Evolutionary conservation across 2,329 filamentous ascomycete genomes (phyloP).

Genomic region (Aspergillus quadrilineatus): DNA sequence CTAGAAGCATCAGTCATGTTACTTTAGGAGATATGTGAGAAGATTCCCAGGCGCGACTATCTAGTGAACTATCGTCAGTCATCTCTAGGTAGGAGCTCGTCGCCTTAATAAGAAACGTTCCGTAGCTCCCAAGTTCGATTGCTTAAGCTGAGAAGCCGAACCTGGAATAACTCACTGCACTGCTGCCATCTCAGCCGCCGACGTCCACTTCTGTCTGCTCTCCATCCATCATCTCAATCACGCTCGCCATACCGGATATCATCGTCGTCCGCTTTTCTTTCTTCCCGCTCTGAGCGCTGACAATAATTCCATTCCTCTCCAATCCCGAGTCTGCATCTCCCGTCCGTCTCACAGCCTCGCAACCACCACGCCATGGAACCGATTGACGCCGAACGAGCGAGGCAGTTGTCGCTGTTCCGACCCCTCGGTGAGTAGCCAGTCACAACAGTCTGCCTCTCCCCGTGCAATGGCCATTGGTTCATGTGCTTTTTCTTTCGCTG

Average conservation of each 20-base stretch:
- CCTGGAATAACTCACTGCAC: too few relatives aligned
- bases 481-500: slow-evolving; percentile 13
- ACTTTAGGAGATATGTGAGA: neutral
- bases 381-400: slow-evolving; percentile 40
- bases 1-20: slow-evolving; percentile 6
- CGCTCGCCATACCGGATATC: slow-evolving; percentile 1
- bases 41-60: neutral
- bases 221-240: neutral
- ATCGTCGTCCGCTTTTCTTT: slow-evolving; percentile 3
- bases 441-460: slow-evolving; percentile 27
- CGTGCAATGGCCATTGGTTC: slow-evolving; percentile 37
- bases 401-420: slow-evolving; percentile 45
- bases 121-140: too few relatives aligned
- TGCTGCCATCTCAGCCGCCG: neutral
- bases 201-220: neutral
- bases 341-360: neutral
- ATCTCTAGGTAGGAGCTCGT: neutral
- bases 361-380: slow-evolving; percentile 26
- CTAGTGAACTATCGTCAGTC: neutral
- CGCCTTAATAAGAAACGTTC: too few relatives aligned
- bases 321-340: slow-evolving; percentile 11
- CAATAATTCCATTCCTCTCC: slow-evolving; percentile 7
- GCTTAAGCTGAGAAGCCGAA: too few relatives aligned
- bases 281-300: slow-evolving; percentile 26
- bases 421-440: slow-evolving; percentile 46